Evolutionary conservation across 257 asterid genomes (phyloP).

Genomic region (Plectranthus barbatus): DNA sequence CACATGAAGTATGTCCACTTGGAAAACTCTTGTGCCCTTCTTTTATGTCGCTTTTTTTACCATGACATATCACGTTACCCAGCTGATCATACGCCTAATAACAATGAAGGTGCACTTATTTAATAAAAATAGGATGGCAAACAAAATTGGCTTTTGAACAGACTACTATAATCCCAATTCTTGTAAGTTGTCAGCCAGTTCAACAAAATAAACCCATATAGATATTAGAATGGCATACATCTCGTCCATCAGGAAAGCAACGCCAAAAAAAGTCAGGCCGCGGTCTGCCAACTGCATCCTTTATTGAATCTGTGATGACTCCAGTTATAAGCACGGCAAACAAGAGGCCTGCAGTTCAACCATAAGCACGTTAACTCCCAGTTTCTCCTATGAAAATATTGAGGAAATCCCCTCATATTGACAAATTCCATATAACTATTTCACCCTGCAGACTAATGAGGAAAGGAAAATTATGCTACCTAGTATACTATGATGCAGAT

Average conservation of each 20-base stretch:
- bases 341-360: slow-evolving; percentile 54
- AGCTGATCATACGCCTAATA: slow-evolving; percentile 42
- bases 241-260: slow-evolving; percentile 82
- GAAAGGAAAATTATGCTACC: slow-evolving; percentile 31
- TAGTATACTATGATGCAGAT: slow-evolving; percentile 70
- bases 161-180: background rate
- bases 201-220: background rate
- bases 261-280: slow-evolving; percentile 88
- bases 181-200: background rate
- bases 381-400: too few relatives aligned
- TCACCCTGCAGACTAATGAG: background rate
- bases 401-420: too few relatives aligned
- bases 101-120: background rate
- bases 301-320: slow-evolving; percentile 70
- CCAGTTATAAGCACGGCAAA: slow-evolving; percentile 75
- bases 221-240: slow-evolving; percentile 29
- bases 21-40: slow-evolving; percentile 98
- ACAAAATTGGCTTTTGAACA: background rate
- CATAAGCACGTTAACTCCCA: background rate
- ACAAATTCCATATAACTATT: background rate
- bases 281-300: slow-evolving; percentile 87
- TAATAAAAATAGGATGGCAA: background rate
- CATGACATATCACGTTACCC: slow-evolving; percentile 76
- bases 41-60: slow-evolving; percentile 54
- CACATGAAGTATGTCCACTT: slow-evolving; percentile 87